Conservation (phyloP, 2,329 filamentous ascomycete species). For the Mycogone perniciosa region DNA sequence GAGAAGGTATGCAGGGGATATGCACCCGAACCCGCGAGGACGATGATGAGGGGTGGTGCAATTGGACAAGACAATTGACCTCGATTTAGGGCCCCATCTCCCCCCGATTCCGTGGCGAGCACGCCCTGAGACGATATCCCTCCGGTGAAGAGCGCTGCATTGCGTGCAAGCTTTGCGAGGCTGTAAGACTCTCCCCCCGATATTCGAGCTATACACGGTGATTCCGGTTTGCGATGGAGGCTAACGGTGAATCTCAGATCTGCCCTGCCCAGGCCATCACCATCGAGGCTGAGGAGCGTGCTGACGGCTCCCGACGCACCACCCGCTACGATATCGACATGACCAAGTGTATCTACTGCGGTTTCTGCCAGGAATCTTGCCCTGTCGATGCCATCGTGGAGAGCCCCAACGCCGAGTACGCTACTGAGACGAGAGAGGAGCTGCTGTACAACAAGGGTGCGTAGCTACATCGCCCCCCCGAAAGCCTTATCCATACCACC, state of each 20-base stretch:
- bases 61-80: slow-evolving; percentile 16
- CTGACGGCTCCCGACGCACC: slow-evolving; percentile 88
- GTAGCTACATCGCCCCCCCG: slow-evolving; percentile 15
- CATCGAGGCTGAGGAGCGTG: slow-evolving; percentile 97
- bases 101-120: slow-evolving; percentile 95
- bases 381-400: slow-evolving; percentile 86
- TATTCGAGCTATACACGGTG: not conserved
- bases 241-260: slow-evolving; percentile 42
- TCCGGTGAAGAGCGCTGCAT: slow-evolving; percentile 98
- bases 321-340: slow-evolving; percentile 99
- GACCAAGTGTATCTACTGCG: slow-evolving; percentile 99
- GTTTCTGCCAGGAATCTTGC: slow-evolving; percentile 98
- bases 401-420: slow-evolving; percentile 57
- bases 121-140: slow-evolving; percentile 91
- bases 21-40: not conserved
- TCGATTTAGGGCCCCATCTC: slow-evolving; percentile 75
- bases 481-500: not conserved
- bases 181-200: slow-evolving; percentile 41
- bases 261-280: slow-evolving; percentile 98
- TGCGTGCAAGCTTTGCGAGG: slow-evolving; percentile 98
- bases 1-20: slow-evolving; percentile 60
- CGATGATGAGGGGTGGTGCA: not conserved
- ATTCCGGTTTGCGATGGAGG: not conserved
- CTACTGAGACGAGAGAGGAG: slow-evolving; percentile 74
- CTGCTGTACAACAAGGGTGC: slow-evolving; percentile 87